These are phyloP conservation scores for Lepidopterella palustris DNA, from an alignment of 495 filamentous ascomycete genomes.

Conservation along the genomic window DNA sequence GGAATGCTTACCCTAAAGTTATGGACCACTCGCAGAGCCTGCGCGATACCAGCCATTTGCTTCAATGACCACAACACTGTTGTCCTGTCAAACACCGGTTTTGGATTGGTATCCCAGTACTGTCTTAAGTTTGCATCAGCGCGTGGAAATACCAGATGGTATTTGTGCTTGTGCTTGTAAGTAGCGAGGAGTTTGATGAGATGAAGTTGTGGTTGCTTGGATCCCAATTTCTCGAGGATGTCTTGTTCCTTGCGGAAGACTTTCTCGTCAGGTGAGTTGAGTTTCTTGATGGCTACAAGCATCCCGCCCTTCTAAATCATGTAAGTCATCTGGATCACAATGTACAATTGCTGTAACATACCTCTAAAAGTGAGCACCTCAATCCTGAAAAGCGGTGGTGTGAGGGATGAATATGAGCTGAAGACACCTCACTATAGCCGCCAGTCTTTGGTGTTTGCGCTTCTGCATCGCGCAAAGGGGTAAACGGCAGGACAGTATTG, in stretches of 20 bases:
- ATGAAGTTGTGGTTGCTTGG: not conserved
- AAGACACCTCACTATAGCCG: slow-evolving; percentile 3
- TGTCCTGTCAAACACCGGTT: not conserved
- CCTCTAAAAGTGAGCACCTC: not conserved
- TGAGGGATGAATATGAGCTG: not conserved
- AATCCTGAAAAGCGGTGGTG: slow-evolving; percentile 2
- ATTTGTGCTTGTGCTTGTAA: slow-evolving; percentile 3
- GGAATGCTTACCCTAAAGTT: not conserved
- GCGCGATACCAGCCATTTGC: slow-evolving; percentile 10
- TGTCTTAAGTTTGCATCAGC: slow-evolving; percentile 8
- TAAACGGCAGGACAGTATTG: slow-evolving; percentile 3
- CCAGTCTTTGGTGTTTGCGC: not conserved
- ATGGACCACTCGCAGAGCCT: slow-evolving; percentile 7
- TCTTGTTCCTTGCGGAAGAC: not conserved
- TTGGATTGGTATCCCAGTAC: slow-evolving; percentile 2
- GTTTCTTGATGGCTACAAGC: not conserved
- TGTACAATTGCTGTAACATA: not conserved
- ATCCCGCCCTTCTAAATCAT: not conserved
- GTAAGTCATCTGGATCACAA: not conserved
- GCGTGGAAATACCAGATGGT: slow-evolving; percentile 16
- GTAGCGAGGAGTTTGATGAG: slow-evolving; percentile 14
- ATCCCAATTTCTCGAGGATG: not conserved
- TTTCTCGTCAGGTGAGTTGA: not conserved
- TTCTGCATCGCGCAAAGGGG: not conserved
- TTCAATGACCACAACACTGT: slow-evolving; percentile 9